phyloP scores from a whole-genome alignment of 257 asterid species.

The Coffea eugenioides region DNA sequence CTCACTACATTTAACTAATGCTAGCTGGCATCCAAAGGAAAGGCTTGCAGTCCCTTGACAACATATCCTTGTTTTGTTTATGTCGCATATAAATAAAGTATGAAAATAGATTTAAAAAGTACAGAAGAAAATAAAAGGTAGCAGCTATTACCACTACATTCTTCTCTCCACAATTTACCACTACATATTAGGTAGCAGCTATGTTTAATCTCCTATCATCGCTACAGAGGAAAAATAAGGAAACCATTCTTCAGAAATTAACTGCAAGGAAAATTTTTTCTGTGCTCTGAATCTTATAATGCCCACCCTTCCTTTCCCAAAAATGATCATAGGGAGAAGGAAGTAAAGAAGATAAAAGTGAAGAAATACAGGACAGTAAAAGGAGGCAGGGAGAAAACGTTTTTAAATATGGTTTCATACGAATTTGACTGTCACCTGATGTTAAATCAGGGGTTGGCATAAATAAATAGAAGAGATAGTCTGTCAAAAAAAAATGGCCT shows the following conservation, averaged over 20 bases:
- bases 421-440: too few relatives aligned
- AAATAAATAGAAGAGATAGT: not conserved
- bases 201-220: not conserved
- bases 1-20: not conserved
- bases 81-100: not conserved
- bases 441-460: not conserved
- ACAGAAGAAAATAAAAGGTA: too few relatives aligned
- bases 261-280: not conserved
- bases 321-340: not conserved
- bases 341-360: not conserved
- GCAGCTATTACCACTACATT: too few relatives aligned
- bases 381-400: too few relatives aligned
- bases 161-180: not conserved
- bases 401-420: too few relatives aligned
- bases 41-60: too few relatives aligned
- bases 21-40: not conserved
- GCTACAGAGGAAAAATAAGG: not conserved
- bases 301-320: not conserved
- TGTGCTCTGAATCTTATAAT: not conserved
- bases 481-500: not conserved
- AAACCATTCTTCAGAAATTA: not conserved
- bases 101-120: not conserved
- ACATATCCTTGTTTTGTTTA: too few relatives aligned
- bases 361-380: not conserved
- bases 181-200: not conserved